Evolutionary conservation across 495 filamentous ascomycete genomes (phyloP).

Genomic region (Hypomontagnella submonticulosa): DNA sequence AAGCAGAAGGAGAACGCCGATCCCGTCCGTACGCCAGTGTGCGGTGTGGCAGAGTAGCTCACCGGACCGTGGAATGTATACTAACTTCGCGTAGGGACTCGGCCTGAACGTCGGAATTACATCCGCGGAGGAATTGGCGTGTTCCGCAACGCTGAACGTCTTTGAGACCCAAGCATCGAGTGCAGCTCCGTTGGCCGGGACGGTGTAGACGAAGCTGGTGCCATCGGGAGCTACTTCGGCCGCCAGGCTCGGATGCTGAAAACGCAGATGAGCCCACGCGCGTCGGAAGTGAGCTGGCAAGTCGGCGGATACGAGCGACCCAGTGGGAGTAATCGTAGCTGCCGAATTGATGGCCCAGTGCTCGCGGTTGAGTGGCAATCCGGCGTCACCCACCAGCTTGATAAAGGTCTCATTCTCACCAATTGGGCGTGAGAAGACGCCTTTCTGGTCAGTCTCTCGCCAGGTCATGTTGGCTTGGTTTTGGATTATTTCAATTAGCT

Average conservation of each 20-base stretch:
- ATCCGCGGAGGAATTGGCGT: constrained; percentile 1
- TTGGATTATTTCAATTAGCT: too few relatives aligned
- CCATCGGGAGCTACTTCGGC: constrained; percentile 35
- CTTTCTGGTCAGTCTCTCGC: constrained; percentile 25
- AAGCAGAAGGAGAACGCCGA: constrained; percentile 46
- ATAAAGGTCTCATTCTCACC: constrained; percentile 45
- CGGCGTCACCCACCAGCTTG: constrained; percentile 41
- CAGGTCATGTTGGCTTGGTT: constrained; percentile 5
- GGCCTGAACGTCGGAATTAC: constrained; percentile 13
- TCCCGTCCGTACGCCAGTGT: constrained; percentile 53
- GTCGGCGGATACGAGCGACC: constrained; percentile 5
- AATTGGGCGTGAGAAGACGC: constrained; percentile 29
- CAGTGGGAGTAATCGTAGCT: constrained; percentile 35
- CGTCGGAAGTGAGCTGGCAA: constrained; percentile 36
- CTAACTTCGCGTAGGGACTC: constrained; percentile 13
- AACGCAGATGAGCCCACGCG: constrained; percentile 48
- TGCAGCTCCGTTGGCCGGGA: constrained; percentile 45
- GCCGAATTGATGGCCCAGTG: constrained; percentile 45
- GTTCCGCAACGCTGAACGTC: constrained; percentile 15
- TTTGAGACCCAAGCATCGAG: constrained; percentile 14
- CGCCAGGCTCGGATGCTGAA: constrained; percentile 50
- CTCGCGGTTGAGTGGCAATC: constrained; percentile 41
- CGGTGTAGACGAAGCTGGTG: constrained; percentile 36
- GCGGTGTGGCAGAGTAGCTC: constrained; percentile 43
- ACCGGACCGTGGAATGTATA: constrained; percentile 15